phyloP scores from a whole-genome alignment of 371 early-diverging fungal species.

The Rhizopus arrhizus region DNA sequence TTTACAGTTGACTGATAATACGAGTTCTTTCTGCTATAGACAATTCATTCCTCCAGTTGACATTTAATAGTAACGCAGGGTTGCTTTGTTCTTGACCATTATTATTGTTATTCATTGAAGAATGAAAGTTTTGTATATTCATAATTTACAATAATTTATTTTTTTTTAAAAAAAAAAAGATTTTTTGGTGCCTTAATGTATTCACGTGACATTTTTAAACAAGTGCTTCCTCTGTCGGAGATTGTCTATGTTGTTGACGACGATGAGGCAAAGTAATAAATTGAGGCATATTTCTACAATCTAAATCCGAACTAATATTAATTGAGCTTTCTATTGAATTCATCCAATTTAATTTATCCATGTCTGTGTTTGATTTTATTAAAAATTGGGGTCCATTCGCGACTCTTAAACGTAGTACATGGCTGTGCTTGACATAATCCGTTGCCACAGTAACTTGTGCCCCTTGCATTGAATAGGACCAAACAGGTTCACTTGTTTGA shows the following conservation, averaged over 20 bases:
- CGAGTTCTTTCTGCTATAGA: slow-evolving; percentile 40
- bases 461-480: slow-evolving; percentile 43
- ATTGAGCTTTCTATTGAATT: slow-evolving; percentile 42
- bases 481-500: slow-evolving; percentile 24
- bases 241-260: slow-evolving; percentile 20
- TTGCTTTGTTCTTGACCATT: slow-evolving; percentile 7
- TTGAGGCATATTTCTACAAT: slow-evolving; percentile 45
- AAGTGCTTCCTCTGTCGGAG: slow-evolving; percentile 7
- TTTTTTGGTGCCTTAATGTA: no score
- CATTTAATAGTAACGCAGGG: slow-evolving; percentile 9
- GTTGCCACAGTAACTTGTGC: slow-evolving; percentile 39
- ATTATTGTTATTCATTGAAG: no score
- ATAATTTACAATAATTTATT: no score
- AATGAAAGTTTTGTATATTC: no score
- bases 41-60: slow-evolving; percentile 50
- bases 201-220: background rate
- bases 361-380: slow-evolving; percentile 25
- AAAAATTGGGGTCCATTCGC: slow-evolving; percentile 45
- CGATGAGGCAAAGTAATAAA: slow-evolving; percentile 36
- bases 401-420: slow-evolving; percentile 42
- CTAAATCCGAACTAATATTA: slow-evolving; percentile 45
- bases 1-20: slow-evolving; percentile 49
- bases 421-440: slow-evolving; percentile 43
- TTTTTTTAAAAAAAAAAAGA: no score
- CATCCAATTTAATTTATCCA: slow-evolving; percentile 39